phyloP scores from a whole-genome alignment of 331 rosid genomes.

The Telfairia occidentalis region DNA sequence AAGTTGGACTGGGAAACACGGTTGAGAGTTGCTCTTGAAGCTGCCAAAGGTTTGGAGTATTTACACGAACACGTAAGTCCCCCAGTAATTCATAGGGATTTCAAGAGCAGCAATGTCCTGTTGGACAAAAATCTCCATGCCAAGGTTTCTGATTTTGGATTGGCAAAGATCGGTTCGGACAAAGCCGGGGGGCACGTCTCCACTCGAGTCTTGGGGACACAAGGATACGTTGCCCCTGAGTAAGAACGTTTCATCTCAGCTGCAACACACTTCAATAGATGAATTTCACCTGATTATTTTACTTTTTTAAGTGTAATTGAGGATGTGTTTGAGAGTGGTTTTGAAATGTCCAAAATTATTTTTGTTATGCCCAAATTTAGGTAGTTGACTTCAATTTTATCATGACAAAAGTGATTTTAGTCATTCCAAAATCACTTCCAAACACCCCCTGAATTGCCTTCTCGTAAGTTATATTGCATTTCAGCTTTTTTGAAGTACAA shows the following conservation, averaged over 20 bases:
- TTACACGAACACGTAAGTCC: constrained; percentile 85
- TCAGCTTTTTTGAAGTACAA: background rate
- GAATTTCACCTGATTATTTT: background rate
- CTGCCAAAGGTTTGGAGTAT: constrained; percentile 90
- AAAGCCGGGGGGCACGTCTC: constrained; percentile 91
- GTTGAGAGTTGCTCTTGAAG: constrained; percentile 81
- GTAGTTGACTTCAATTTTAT: too few relatives aligned
- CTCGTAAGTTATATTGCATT: background rate
- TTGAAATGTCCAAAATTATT: too few relatives aligned
- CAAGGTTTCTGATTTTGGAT: constrained; percentile 92
- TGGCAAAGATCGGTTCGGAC: constrained; percentile 86
- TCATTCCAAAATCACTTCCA: too few relatives aligned
- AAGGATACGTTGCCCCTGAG: constrained; percentile 94
- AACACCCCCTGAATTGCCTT: background rate
- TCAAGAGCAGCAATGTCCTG: constrained; percentile 91
- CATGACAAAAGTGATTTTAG: too few relatives aligned
- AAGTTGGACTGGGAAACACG: constrained; percentile 83
- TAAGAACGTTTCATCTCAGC: constrained; percentile 25
- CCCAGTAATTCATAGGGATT: constrained; percentile 91
- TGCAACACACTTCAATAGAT: background rate
- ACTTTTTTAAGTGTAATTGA: too few relatives aligned
- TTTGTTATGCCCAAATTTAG: too few relatives aligned
- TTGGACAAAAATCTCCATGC: constrained; percentile 67
- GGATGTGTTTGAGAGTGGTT: too few relatives aligned
- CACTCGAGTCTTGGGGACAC: constrained; percentile 86